Evolutionary conservation across 177 flowering plant species (phyloP), one percentile per base, ranked within the genome.

Genomic region (Tripterygium wilfordii): DNA sequence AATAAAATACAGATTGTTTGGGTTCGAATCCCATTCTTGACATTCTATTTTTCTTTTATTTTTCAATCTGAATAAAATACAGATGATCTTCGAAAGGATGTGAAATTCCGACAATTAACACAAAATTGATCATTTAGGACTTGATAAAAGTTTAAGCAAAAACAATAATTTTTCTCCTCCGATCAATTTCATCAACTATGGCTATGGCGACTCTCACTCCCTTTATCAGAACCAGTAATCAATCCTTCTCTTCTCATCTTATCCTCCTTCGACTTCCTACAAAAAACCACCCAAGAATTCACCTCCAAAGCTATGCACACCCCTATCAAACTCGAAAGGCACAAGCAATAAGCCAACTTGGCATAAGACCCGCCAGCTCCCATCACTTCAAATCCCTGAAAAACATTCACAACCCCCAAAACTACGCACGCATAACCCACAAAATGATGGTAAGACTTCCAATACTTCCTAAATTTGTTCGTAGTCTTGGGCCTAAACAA

Each of bases 361-460:
- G 75, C 79, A 51, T 73, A 76, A 10, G 90, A 82, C 28, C 77
- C 30, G 3, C 77, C 62, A 8, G 45, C 57, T 8, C 92, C 95
- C 76, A 88, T 82, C 56, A 73, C 94, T 16, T 81, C 87, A 57
- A 86, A 82, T n/a, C 99, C 99, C 54, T 86, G 80, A 39, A 89
- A 84, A 19, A 79, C 85, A 60, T 92, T 92, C 68, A 86, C 88
- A 8, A 84, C 83, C n/a, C 95, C 97, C 4, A 84, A 18, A 17
- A 89, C 83, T 38, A 92, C 89, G 43, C 94, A 88, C 0, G 74
- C 85, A 47, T 92, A 88, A 63, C 99, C 99, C 1, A 86, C 99
- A 64, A 92, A 80, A 55, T 92, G 99, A 66, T 89, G 98, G 62
- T 92, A 92, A 0, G 96, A 85, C 48, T 91, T 89, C 99, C 99